Evolutionary conservation across 768 basidiomycete species (phyloP).

Genomic region (Amanita pseudoporphyria): DNA sequence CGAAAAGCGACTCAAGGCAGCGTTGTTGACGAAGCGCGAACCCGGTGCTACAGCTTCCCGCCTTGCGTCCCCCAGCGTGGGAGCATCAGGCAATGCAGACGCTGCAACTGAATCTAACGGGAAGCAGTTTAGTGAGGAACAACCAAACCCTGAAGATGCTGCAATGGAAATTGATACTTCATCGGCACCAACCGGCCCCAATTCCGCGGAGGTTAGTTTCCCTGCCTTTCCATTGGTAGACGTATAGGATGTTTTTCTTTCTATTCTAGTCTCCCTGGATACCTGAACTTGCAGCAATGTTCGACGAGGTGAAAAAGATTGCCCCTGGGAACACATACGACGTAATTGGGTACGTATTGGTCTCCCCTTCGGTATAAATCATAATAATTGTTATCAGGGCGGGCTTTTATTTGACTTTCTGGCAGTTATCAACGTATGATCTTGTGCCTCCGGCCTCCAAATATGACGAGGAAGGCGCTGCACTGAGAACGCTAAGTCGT

Average conservation of each 20-base stretch:
- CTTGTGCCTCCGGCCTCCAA: slow-evolving; percentile 64
- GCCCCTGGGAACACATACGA: slow-evolving; percentile 57
- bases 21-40: slow-evolving; percentile 69
- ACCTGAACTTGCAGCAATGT: slow-evolving; percentile 58
- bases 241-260: neutral
- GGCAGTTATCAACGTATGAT: slow-evolving; percentile 93
- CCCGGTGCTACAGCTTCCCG: slow-evolving; percentile 43
- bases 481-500: slow-evolving; percentile 49
- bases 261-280: slow-evolving; percentile 64
- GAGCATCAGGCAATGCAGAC: slow-evolving; percentile 18
- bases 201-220: slow-evolving; percentile 29
- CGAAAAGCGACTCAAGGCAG: slow-evolving; percentile 75
- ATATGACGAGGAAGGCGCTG: slow-evolving; percentile 72
- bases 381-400: slow-evolving; percentile 39
- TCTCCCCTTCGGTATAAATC: neutral
- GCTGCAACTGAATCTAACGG: slow-evolving; percentile 12
- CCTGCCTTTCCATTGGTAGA: neutral
- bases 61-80: slow-evolving; percentile 50
- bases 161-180: slow-evolving; percentile 44
- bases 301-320: slow-evolving; percentile 66
- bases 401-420: slow-evolving; percentile 92
- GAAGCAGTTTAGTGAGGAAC: slow-evolving; percentile 19
- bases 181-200: slow-evolving; percentile 14
- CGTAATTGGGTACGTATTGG: slow-evolving; percentile 54
- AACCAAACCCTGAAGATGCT: slow-evolving; percentile 28